Conservation (phyloP, 2,329 filamentous ascomycete species). For the Fusarium lyarnte region DNA sequence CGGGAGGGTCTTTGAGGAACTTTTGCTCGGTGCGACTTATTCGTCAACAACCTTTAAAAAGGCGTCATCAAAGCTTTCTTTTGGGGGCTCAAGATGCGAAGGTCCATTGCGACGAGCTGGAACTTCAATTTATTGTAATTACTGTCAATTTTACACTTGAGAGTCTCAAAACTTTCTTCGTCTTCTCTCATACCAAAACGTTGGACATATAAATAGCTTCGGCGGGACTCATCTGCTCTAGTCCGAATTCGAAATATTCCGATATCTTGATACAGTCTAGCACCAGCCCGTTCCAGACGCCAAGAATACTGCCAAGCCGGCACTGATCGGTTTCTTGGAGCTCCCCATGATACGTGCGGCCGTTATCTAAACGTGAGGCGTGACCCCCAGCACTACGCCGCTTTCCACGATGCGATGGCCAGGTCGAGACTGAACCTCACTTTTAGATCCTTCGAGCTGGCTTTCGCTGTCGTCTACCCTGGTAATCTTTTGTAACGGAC, state of each 20-base stretch:
- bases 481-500: no score
- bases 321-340: not conserved
- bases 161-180: not conserved
- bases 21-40: conserved; percentile 6
- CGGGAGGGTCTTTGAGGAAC: conserved; percentile 1
- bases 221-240: not conserved
- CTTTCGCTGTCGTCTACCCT: not conserved
- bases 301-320: not conserved
- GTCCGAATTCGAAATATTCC: not conserved
- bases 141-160: not conserved
- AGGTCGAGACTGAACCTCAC: not conserved
- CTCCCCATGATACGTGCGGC: not conserved
- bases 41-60: conserved; percentile 14
- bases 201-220: not conserved
- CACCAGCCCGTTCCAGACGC: not conserved
- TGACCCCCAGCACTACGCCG: not conserved
- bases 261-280: not conserved
- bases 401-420: not conserved
- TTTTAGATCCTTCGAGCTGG: not conserved
- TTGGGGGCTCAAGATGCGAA: rapidly evolving
- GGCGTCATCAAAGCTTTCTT: not conserved
- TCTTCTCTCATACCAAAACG: not conserved
- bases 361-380: not conserved
- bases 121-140: not conserved
- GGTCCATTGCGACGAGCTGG: rapidly evolving